Conservation (phyloP, 2,329 filamentous ascomycete species). For the Phaeosphaeriaceae sp. region DNA sequence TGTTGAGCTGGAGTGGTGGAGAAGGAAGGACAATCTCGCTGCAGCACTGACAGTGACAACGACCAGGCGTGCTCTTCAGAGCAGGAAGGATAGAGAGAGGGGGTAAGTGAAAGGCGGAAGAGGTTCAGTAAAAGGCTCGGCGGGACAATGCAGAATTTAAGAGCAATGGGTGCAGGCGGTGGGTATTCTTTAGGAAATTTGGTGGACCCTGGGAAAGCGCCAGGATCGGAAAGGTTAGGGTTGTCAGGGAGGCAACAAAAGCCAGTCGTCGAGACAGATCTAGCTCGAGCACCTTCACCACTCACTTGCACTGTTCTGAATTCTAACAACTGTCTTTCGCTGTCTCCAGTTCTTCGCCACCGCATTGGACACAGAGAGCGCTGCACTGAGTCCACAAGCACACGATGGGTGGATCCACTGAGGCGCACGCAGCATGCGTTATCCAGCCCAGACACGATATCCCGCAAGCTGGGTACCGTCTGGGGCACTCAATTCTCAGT, state of each 20-base stretch:
- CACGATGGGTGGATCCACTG: slow-evolving; percentile 11
- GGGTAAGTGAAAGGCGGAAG: slow-evolving; percentile 8
- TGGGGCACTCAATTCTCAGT: slow-evolving; percentile 26
- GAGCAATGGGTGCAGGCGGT: slow-evolving; percentile 25
- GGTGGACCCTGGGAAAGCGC: slow-evolving; percentile 23
- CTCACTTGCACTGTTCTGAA: too few species aligned
- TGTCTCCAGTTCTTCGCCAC: slow-evolving; percentile 24
- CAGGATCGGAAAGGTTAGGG: slow-evolving; percentile 19
- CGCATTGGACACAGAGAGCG: slow-evolving; percentile 26
- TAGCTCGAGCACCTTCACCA: too few species aligned
- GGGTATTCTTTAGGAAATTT: slow-evolving; percentile 31
- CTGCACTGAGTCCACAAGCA: slow-evolving; percentile 21
- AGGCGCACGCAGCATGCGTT: slow-evolving; percentile 13
- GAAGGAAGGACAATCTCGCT: slow-evolving; percentile 6
- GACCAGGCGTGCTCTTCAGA: slow-evolving; percentile 2
- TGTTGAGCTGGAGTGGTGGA: slow-evolving; percentile 20
- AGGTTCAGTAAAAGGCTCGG: slow-evolving; percentile 9
- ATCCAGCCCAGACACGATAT: slow-evolving; percentile 18
- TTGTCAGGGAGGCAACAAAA: slow-evolving; percentile 22
- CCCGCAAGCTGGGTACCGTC: slow-evolving; percentile 16
- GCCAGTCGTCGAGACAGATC: slow-evolving; percentile 16
- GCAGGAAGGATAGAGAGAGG: slow-evolving; percentile 5
- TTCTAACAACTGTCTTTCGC: slow-evolving; percentile 15
- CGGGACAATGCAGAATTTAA: slow-evolving; percentile 29
- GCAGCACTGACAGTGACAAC: slow-evolving; percentile 3